A percentile compares a stretch with the other conserved stretches of the same genome.
Conservation (phyloP, 1,284 basidiomycete genomes). For the Papiliotrema flavescens region DNA sequence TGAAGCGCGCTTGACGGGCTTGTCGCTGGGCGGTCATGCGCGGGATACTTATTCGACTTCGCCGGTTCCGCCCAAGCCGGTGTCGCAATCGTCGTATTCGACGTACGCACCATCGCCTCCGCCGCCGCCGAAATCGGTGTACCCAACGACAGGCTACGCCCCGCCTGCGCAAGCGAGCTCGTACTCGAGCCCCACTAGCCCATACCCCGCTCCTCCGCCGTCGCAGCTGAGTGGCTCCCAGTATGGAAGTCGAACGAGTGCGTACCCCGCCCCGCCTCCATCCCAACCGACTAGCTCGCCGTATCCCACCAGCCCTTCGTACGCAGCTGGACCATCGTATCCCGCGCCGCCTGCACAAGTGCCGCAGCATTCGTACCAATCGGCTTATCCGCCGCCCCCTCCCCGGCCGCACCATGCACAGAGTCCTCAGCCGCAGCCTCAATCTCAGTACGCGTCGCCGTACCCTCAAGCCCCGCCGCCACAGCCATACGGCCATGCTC, state of each 20-base stretch:
- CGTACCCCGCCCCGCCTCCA: conserved; percentile 10
- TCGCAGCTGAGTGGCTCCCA: conserved; percentile 8
- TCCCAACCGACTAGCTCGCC: background rate
- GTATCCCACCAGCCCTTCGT: background rate
- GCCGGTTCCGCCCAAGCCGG: background rate
- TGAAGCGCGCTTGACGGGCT: conserved; percentile 5
- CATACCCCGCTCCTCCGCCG: conserved; percentile 4
- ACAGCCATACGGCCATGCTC: too few relatives aligned
- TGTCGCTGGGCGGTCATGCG: background rate
- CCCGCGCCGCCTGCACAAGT: conserved; percentile 33
- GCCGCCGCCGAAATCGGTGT: background rate
- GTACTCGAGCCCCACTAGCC: background rate
- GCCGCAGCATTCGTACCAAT: conserved; percentile 15
- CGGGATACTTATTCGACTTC: conserved; percentile 13
- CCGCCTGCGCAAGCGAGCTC: conserved; percentile 3
- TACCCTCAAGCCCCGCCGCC: too few relatives aligned
- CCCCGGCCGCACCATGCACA: conserved; percentile 42
- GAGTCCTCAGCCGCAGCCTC: conserved; percentile 22
- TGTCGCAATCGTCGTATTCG: background rate
- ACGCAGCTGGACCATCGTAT: background rate
- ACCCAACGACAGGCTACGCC: background rate
- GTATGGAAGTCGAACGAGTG: background rate
- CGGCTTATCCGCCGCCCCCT: conserved; percentile 41
- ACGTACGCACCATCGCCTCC: background rate
- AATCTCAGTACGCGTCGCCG: conserved; percentile 21